Base-by-base conservation (phyloP, 2,329 filamentous ascomycete genomes). In the Monilinia fructigena region DNA sequence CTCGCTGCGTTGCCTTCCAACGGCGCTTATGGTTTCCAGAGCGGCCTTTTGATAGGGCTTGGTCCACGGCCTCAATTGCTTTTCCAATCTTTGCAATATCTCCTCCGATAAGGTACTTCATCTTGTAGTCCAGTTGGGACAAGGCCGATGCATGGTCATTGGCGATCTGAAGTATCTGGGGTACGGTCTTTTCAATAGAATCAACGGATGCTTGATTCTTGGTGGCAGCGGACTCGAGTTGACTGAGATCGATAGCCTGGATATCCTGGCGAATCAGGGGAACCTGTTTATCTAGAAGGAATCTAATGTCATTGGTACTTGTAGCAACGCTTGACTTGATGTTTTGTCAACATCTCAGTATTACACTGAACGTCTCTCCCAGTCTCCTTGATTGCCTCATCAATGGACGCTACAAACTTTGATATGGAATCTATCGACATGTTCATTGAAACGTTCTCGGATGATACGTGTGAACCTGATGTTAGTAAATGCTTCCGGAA, bases 201-300 rank as follows among this genome's bases (percentile, higher is more conserved):
- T 66, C 63, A 20, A 68, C 50, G 20, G 61, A 55, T 16, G 42
- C 55, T 40, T 63, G 55, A 28, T 50, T 68, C 26, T 64, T 66
- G 48, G 52, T 16, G 18, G 56, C 59, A 23, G 55, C 61, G 26
- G 48, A 47, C 40, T 67, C 53, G 40, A 68, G 53, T 53, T 48
- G 54, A 35, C 58, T 61, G 23, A 63, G 38, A 58, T 69, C 68
- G 53, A 69, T 61, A 38, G 66, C 55, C 23, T 63, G 45, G 38
- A 69, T 68, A 26, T 69, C 68, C 55, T 68, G 35, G 50, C 66
- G 67, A 20, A 69, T 66, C 40, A 53, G 31, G 26, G 68, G 66
- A 26, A 69, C 55, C 55, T 61, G 63, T 47, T 68, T 65, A 62
- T 68, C 55, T 47, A 69, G 16, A 61, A 69, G 63, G 28, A 47